These are phyloP conservation scores for Nitzschia sp. DNA, from an alignment of 108 stramenopile species.

Conservation along the genomic window DNA sequence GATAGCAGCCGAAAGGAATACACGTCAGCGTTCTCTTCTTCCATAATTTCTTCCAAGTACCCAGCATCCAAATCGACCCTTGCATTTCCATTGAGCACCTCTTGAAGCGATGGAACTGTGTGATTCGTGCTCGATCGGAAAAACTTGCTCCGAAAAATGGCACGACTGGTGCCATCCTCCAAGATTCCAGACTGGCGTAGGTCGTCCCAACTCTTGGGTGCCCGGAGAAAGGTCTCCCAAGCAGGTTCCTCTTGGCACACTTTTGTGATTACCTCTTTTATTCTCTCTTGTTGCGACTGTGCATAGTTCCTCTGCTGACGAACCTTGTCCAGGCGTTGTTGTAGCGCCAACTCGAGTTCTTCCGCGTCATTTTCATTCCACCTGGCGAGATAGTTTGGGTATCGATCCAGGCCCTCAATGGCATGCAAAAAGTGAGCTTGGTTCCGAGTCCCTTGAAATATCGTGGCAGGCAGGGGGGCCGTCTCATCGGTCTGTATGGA, in stretches of 20 bases:
- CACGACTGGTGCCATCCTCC: conserved; percentile 28
- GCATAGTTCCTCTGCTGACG: conserved; percentile 40
- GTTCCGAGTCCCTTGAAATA: conserved; percentile 44
- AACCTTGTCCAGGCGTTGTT: conserved; percentile 53
- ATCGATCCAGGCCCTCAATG: conserved; percentile 77
- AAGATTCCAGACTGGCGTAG: conserved; percentile 23
- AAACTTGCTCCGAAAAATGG: conserved; percentile 36
- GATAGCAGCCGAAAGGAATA: conserved; percentile 72
- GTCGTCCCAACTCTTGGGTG: conserved; percentile 45
- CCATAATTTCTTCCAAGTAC: conserved; percentile 57
- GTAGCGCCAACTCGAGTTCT: conserved; percentile 55
- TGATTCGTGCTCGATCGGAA: conserved; percentile 21
- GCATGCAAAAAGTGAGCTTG: conserved; percentile 77
- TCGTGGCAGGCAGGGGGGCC: neutral
- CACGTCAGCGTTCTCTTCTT: conserved; percentile 76
- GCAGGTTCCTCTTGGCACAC: conserved; percentile 21
- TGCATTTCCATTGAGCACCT: conserved; percentile 54
- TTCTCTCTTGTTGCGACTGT: conserved; percentile 3
- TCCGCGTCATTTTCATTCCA: conserved; percentile 54
- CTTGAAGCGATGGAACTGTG: conserved; percentile 34
- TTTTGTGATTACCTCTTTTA: conserved; percentile 14
- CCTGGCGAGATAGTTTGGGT: conserved; percentile 74
- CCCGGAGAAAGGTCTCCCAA: conserved; percentile 18
- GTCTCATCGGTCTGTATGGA: neutral
- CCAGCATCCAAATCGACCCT: conserved; percentile 57